Percentiles rank a stretch among this genome's conserved stretches.
Conservation (phyloP, 1,139 yeast genomes). For the Kurtzmaniella quercitrusa region DNA sequence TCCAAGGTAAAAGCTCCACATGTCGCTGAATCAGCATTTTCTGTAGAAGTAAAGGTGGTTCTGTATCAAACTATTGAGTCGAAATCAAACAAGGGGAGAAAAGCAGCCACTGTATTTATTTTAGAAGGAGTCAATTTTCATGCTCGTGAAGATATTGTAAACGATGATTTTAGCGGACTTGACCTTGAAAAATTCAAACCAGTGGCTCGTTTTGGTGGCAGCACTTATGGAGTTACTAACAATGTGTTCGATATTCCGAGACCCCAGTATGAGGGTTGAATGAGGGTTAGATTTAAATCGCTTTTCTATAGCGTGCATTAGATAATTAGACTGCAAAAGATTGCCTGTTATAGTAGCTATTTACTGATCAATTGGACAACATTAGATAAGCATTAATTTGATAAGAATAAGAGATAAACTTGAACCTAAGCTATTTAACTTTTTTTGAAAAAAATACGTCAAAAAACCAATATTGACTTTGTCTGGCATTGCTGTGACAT, state of each 20-base stretch:
- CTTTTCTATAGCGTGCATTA: neutral
- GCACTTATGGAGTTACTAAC: slow-evolving; percentile 41
- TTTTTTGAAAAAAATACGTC: too few relatives aligned
- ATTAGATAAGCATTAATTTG: too few relatives aligned
- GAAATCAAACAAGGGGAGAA: slow-evolving; percentile 27
- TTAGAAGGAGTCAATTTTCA: slow-evolving; percentile 59
- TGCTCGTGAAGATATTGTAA: slow-evolving; percentile 50
- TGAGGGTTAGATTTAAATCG: slow-evolving; percentile 9
- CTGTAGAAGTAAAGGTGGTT: slow-evolving; percentile 51
- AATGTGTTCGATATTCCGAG: slow-evolving; percentile 43
- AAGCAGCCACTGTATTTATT: slow-evolving; percentile 39
- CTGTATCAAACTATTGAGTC: slow-evolving; percentile 45
- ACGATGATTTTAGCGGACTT: slow-evolving; percentile 33
- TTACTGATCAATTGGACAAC: too few relatives aligned
- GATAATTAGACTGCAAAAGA: neutral
- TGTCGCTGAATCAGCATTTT: slow-evolving; percentile 60
- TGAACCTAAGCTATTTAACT: too few relatives aligned
- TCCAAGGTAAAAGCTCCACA: slow-evolving; percentile 47
- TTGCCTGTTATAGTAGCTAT: too few relatives aligned
- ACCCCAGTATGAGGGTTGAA: slow-evolving; percentile 36
- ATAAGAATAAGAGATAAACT: too few relatives aligned
- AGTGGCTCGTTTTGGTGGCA: slow-evolving; percentile 55
- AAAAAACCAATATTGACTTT: too few relatives aligned
- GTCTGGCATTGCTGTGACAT: too few relatives aligned
- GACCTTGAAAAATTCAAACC: slow-evolving; percentile 52